Conservation (phyloP, 2,329 filamentous ascomycete species). For the Meredithiella fracta region DNA sequence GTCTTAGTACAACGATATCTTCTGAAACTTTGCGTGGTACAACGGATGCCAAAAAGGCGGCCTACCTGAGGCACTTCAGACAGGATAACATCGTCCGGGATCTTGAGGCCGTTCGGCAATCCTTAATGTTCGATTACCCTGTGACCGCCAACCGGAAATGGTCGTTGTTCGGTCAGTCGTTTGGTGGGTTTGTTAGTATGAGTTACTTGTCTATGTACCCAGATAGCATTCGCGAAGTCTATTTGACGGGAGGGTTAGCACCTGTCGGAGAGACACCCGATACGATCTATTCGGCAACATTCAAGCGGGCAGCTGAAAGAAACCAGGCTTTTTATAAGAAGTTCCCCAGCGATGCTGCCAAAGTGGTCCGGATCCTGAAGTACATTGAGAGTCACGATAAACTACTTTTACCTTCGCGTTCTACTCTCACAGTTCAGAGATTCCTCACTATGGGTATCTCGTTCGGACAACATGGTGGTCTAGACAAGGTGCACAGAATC, state of each 20-base stretch:
- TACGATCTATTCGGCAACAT: conserved; percentile 56
- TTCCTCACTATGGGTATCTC: conserved; percentile 63
- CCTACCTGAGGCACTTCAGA: conserved; percentile 70
- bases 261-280: conserved; percentile 57
- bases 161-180: conserved; percentile 80
- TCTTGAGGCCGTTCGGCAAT: conserved; percentile 67
- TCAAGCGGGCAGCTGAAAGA: conserved; percentile 46
- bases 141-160: conserved; percentile 42
- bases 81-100: conserved; percentile 84
- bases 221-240: conserved; percentile 63
- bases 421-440: conserved; percentile 52
- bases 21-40: conserved; percentile 47
- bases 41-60: conserved; percentile 49
- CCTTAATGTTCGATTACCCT: conserved; percentile 38
- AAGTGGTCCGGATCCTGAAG: conserved; percentile 48
- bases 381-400: conserved; percentile 40
- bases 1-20: conserved; percentile 65
- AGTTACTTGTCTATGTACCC: conserved; percentile 74
- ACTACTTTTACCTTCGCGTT: conserved; percentile 47
- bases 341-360: conserved; percentile 61
- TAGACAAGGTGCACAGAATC: conserved; percentile 58
- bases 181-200: conserved; percentile 72
- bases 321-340: conserved; percentile 72
- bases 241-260: conserved; percentile 69
- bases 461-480: conserved; percentile 64